phyloP scores from a whole-genome alignment of 2,329 filamentous ascomycete species.

The Epichloe gansuensis region DNA sequence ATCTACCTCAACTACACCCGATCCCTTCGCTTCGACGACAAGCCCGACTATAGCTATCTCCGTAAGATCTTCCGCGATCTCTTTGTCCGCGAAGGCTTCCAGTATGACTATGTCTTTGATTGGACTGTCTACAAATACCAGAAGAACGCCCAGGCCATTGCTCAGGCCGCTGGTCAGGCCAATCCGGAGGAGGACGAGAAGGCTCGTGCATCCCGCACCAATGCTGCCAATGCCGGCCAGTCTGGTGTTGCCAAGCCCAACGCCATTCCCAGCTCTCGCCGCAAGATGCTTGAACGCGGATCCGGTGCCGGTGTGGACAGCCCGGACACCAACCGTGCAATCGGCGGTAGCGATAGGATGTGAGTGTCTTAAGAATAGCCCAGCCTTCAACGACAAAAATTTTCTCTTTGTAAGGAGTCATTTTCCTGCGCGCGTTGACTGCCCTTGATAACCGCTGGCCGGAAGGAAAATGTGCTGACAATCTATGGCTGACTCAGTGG shows the following conservation, averaged over 20 bases:
- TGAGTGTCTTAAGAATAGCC: slow-evolving; percentile 57
- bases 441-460: slow-evolving; percentile 62
- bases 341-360: slow-evolving; percentile 84
- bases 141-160: slow-evolving; percentile 92
- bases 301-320: slow-evolving; percentile 47
- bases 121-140: slow-evolving; percentile 99
- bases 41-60: slow-evolving; percentile 98
- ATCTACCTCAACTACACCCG: slow-evolving; percentile 99
- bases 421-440: slow-evolving; percentile 74
- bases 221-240: slow-evolving; percentile 51
- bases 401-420: slow-evolving; percentile 74
- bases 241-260: slow-evolving; percentile 56
- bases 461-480: slow-evolving; percentile 59
- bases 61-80: slow-evolving; percentile 99
- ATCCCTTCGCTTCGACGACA: slow-evolving; percentile 97
- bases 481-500: slow-evolving; percentile 71
- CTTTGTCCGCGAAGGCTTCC: slow-evolving; percentile 97
- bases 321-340: slow-evolving; percentile 61
- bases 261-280: slow-evolving; percentile 64
- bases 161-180: slow-evolving; percentile 59
- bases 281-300: slow-evolving; percentile 69
- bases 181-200: slow-evolving; percentile 68
- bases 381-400: slow-evolving; percentile 22
- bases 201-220: slow-evolving; percentile 54
- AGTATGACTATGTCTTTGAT: slow-evolving; percentile 99